These are phyloP conservation scores for Yamadazyma trypodendri DNA, from an alignment of 1,139 yeast species.

Conservation along the genomic window DNA sequence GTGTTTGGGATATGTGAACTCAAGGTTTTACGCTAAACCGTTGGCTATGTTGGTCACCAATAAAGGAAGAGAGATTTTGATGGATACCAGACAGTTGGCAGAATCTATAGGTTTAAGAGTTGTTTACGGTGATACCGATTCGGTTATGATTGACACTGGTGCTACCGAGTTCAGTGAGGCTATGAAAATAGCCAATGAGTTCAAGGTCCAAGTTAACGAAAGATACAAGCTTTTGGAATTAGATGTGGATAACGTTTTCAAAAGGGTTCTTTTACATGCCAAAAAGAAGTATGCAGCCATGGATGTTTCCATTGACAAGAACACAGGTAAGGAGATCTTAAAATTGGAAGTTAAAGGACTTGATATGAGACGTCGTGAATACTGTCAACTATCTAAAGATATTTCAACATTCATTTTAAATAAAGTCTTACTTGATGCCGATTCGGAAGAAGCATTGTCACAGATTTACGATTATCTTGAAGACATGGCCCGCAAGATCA, in stretches of 20 bases:
- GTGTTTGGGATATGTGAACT: conserved; percentile 89
- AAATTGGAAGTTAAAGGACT: conserved; percentile 89
- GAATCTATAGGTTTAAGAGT: conserved; percentile 81
- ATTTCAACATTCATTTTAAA: conserved; percentile 74
- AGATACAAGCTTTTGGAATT: conserved; percentile 85
- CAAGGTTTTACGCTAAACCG: conserved; percentile 94
- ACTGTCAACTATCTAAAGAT: conserved; percentile 88
- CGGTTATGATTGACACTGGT: conserved; percentile 97
- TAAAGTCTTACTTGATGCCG: conserved; percentile 68
- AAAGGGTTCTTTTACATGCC: conserved; percentile 82
- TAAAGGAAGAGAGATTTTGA: conserved; percentile 93
- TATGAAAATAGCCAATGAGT: conserved; percentile 76
- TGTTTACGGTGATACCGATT: conserved; percentile 98
- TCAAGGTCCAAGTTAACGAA: conserved; percentile 83
- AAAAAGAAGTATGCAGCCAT: conserved; percentile 98
- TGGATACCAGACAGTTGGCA: conserved; percentile 91
- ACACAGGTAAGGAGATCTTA: conserved; percentile 51
- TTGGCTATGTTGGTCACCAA: conserved; percentile 93
- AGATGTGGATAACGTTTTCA: conserved; percentile 92
- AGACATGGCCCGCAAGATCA: conserved; percentile 56
- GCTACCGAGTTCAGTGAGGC: conserved; percentile 71
- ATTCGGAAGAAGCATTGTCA: conserved; percentile 73
- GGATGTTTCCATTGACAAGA: conserved; percentile 49
- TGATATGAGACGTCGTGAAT: conserved; percentile 97
- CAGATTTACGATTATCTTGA: conserved; percentile 75